phyloP scores from a whole-genome alignment of 1,139 yeast species.

The Pichia sp. region DNA sequence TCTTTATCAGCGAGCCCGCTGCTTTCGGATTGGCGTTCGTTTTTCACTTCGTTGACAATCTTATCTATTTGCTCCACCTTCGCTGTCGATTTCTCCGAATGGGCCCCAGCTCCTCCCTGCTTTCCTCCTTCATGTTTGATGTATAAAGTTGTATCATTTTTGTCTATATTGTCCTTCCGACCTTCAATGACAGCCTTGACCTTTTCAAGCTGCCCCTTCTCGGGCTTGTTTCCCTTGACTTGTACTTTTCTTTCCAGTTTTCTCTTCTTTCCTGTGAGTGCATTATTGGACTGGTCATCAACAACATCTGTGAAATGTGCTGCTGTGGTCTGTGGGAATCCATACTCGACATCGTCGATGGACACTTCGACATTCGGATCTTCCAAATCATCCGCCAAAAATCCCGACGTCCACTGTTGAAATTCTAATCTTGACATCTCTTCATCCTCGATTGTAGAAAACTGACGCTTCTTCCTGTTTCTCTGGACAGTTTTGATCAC shows the following conservation, averaged over 20 bases:
- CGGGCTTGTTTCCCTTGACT: neutral
- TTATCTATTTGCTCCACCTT: slow-evolving; percentile 13
- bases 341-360: slow-evolving; percentile 18
- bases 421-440: slow-evolving; percentile 42
- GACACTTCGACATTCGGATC: slow-evolving; percentile 11
- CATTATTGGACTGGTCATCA: slow-evolving; percentile 11
- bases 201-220: neutral
- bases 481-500: slow-evolving; percentile 15
- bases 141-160: neutral
- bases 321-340: slow-evolving; percentile 19
- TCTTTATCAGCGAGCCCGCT: neutral
- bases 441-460: slow-evolving; percentile 33
- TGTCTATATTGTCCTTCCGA: neutral
- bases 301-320: slow-evolving; percentile 16
- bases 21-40: neutral
- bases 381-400: slow-evolving; percentile 41
- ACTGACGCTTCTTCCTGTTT: slow-evolving; percentile 43
- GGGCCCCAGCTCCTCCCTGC: neutral
- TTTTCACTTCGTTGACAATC: neutral
- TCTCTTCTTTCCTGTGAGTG: neutral
- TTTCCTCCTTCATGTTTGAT: neutral
- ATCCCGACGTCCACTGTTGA: slow-evolving; percentile 51
- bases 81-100: neutral
- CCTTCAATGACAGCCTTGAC: neutral
- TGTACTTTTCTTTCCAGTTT: neutral